Base-by-base conservation (phyloP, 2,329 filamentous ascomycete species). In the Lachnellula suecica region DNA sequence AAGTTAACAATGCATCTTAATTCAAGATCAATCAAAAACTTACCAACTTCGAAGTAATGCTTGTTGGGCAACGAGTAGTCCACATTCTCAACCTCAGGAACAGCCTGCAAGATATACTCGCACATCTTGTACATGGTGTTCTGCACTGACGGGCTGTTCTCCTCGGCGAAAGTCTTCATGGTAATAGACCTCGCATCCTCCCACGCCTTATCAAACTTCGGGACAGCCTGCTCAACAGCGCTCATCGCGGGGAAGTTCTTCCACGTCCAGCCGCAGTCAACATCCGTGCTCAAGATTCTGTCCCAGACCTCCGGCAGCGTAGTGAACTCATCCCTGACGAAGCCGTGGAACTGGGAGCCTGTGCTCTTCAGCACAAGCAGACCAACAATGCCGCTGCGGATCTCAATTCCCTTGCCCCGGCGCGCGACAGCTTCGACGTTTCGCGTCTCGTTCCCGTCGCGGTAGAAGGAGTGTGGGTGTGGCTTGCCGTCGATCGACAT, bases 41-140 rank as follows among this genome's bases (percentile, higher is more conserved):
- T 75, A 91, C 85, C 88, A 71, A 97, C 87, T 73, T 97, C 93
- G 68, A 97, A 97, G 76, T 97, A 97, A 74, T 99, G 94, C 78
- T 97, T 97, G 79, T 99, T 99, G 10, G 94, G 94, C 66, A 99
- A 79, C 8, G 87, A 79, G 70, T 97, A 97, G 63, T 87, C 82
- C 38, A 94, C 89, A 20, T 79, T 78, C 41, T 87, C 82, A 20
- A 91, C 81, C 58, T 85, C 77, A 13, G 91, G 87, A 22, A 85
- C 88, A 20, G 79, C 83, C 8, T 82, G 87, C 48, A 99, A 78
- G 61, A 99, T 96, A 70, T 87, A 78, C 71, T 93, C 88, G 64
- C 83, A 85, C 93, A 99, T 99, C 78, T 97, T 95, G 78, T 97
- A 99, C 94, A 99, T 97, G 56, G 93, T 97, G 64, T 86, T 87